These are phyloP conservation scores for Amaranthus tricolor DNA, from an alignment of 179 eudicot genomes.

Conservation along the genomic window DNA sequence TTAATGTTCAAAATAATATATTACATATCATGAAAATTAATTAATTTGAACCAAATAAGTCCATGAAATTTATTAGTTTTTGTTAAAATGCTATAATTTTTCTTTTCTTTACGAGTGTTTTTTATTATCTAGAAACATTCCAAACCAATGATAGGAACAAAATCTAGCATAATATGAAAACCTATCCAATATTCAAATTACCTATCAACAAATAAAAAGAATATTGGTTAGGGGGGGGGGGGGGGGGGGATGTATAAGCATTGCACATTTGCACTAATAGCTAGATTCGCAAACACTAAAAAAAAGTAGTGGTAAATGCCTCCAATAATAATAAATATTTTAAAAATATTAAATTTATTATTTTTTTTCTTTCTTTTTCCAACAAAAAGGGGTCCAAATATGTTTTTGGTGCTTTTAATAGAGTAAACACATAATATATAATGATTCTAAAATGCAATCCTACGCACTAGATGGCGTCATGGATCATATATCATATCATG, in stretches of 20 bases:
- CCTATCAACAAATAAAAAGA: conserved; percentile 7
- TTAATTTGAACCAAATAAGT: too few relatives aligned
- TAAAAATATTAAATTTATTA: not conserved
- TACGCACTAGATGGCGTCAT: conserved; percentile 45
- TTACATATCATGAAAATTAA: too few relatives aligned
- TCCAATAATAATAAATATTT: not conserved
- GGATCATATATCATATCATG: not conserved
- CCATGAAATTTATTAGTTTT: too few relatives aligned
- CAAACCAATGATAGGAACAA: not conserved
- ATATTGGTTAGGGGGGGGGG: too few relatives aligned
- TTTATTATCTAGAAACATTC: not conserved
- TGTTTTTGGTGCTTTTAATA: conserved; percentile 3
- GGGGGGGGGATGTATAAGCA: not conserved
- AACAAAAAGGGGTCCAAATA: not conserved
- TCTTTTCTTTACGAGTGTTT: not conserved
- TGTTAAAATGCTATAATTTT: too few relatives aligned
- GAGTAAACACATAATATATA: not conserved
- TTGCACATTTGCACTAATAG: not conserved
- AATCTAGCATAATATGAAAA: not conserved
- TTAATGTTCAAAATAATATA: too few relatives aligned
- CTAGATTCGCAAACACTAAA: conserved; percentile 11
- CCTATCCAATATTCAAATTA: not conserved
- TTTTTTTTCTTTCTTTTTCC: not conserved
- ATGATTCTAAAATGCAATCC: conserved; percentile 31
- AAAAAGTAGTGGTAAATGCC: not conserved